Evolutionary conservation across 2,329 filamentous ascomycete genomes (phyloP), one percentile per base, ranked within the genome.

Genomic region (Aspergillus hortae): DNA sequence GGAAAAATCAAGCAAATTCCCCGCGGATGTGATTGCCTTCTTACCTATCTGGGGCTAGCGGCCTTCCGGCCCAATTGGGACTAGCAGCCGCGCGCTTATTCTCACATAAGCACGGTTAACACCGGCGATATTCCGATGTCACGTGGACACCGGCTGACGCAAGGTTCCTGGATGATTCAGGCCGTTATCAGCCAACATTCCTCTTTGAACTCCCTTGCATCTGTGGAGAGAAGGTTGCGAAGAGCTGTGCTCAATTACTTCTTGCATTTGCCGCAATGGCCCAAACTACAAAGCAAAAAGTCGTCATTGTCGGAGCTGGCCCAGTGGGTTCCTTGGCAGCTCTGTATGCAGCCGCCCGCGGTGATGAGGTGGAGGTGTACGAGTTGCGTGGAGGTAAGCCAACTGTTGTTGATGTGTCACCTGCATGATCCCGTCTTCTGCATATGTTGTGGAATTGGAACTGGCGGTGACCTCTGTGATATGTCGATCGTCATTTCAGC

Each of bases 271-370:
- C 46, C 52, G 25, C 36, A 36, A 61, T 61, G 59, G 52, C 51
- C 14, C 43, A 47, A 14, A 50, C 54, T 17, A 50, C 36, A 15
- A 68, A 62, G 54, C 81, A 89, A 63, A 94, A 90, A 72, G 84
- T 88, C 50, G 81, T 95, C 17, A 81, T 99, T 44, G 87, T 99
- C 45, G 94, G 94, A 49, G 94, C 92, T 49, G 94, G 94, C 1
- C 94, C 94, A 0, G 94, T 99, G 6, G 94, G 94, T 36, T 90
- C 92, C 10, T 77, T 99, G 40, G 92, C 94, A 21, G 94, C 91
- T 41, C 76, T 99, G 5, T 99, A 97, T 76, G 92, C 94, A 49
- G 92, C 94, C 3, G 83, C 87, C 61, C 81, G 92, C 69, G 94
- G 92, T 41, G 85, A 95, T 70, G 78, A 92, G 65, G 94, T 99